Percentiles rank a stretch among this genome's conserved stretches.
These are phyloP conservation scores for Huntiella savannae DNA, from an alignment of 2,329 filamentous ascomycete species.

Conservation along the genomic window DNA sequence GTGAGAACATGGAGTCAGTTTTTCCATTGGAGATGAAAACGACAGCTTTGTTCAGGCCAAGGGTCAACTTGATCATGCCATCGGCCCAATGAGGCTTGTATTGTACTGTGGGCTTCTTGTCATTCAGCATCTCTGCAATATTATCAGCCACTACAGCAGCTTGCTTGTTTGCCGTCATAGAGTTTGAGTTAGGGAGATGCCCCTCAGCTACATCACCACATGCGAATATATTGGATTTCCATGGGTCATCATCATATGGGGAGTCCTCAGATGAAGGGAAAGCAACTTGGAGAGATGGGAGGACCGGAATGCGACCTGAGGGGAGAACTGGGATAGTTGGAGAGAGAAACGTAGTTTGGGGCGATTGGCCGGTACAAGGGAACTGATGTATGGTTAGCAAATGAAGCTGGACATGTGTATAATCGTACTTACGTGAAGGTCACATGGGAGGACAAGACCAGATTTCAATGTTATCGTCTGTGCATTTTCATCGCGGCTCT, in stretches of 20 bases:
- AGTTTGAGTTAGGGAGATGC: conserved; percentile 31
- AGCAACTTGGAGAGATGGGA: conserved; percentile 35
- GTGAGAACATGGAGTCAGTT: conserved; percentile 23
- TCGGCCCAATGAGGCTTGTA: conserved; percentile 29
- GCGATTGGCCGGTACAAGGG: conserved; percentile 39
- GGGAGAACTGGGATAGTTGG: conserved; percentile 21
- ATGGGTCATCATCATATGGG: too few relatives aligned
- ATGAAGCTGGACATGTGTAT: background rate
- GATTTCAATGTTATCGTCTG: conserved; percentile 26
- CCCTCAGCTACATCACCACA: conserved; percentile 43
- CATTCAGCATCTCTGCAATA: conserved; percentile 27
- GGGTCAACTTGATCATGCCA: conserved; percentile 32
- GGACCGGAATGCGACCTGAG: conserved; percentile 32
- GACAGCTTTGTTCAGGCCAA: conserved; percentile 29
- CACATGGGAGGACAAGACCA: conserved; percentile 26
- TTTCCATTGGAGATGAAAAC: conserved; percentile 24
- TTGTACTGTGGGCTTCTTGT: conserved; percentile 19
- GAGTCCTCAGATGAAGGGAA: conserved; percentile 17
- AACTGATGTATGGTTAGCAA: conserved; percentile 22
- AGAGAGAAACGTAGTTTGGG: conserved; percentile 31
- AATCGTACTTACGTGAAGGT: conserved; percentile 26
- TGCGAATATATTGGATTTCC: conserved; percentile 35
- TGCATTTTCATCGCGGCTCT: conserved; percentile 19
- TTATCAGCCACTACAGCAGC: conserved; percentile 34
- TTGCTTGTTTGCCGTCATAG: conserved; percentile 34